These are phyloP conservation scores for Aspergillus arachidicola DNA, from an alignment of 2,329 filamentous ascomycete genomes.

Conservation along the genomic window DNA sequence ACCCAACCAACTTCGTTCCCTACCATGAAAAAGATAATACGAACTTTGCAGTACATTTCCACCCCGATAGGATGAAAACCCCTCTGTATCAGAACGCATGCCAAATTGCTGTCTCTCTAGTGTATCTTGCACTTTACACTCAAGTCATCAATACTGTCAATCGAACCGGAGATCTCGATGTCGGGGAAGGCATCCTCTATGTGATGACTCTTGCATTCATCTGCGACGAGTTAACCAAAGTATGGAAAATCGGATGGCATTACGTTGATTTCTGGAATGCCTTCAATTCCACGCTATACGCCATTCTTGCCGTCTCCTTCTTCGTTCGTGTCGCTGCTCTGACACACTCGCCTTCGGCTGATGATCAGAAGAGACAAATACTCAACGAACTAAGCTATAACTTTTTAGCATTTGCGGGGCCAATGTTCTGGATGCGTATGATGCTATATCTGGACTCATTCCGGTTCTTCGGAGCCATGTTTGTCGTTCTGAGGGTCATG, in stretches of 20 bases:
- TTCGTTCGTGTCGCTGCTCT: constrained; percentile 78
- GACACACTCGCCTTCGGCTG: constrained; percentile 57
- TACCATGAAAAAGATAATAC: constrained; percentile 82
- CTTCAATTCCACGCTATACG: constrained; percentile 85
- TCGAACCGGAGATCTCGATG: constrained; percentile 76
- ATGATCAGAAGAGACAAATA: constrained; percentile 55
- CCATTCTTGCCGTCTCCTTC: constrained; percentile 76
- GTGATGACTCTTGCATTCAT: constrained; percentile 90
- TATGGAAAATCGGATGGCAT: constrained; percentile 90
- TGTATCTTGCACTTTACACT: constrained; percentile 85
- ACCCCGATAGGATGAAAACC: constrained; percentile 91
- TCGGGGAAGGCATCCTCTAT: constrained; percentile 82
- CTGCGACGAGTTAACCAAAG: constrained; percentile 82
- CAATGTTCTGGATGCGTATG: constrained; percentile 95
- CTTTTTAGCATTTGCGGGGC: constrained; percentile 87
- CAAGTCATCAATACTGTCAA: constrained; percentile 94
- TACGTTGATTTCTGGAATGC: constrained; percentile 97
- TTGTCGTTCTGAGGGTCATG: constrained; percentile 94
- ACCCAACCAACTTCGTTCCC: constrained; percentile 85
- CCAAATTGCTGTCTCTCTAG: constrained; percentile 79
- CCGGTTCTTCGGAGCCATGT: constrained; percentile 97
- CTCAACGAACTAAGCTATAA: constrained; percentile 89
- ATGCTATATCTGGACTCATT: constrained; percentile 90
- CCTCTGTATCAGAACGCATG: constrained; percentile 90
- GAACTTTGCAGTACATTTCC: constrained; percentile 77